Base-by-base conservation (phyloP, 78 protist species). In the Thecamonas trahens region DNA sequence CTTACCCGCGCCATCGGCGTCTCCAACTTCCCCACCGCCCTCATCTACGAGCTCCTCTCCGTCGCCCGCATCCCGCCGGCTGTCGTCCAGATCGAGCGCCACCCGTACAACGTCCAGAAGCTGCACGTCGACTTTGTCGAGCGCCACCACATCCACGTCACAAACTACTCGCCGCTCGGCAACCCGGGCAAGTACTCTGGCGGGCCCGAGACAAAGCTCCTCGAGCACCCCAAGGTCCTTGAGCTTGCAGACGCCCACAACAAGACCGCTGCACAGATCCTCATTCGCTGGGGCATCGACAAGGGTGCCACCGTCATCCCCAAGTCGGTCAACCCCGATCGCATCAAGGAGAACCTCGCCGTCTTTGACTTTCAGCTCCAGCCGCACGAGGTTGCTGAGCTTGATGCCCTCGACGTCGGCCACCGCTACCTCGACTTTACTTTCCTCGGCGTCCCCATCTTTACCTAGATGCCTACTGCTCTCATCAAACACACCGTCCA, bases 81-180 rank as follows among this genome's bases (percentile, higher is more conserved):
- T 32, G 87, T 82, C 6, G 69, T 67, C 31, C 92, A 87, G 75
- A 70, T 85, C 28, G 93, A 88, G 69, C 57, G 70, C 28, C 90
- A 88, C 67, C 93, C 93, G 52, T 77, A 72, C 75, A 29, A 45
- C 31, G 49, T 82, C 2, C 82, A 81, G 54, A 66, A 50, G 52
- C 50, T 44, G 31, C 65, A 81, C 31, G 49, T 70, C 34, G 40
- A 31, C 7, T 76, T 47, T 55, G 59, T 82, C 38, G 35, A 49
- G 9, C n/a, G 32, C 24, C 28, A 72, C 32, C 8, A 35, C 40
- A 80, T 88, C 26, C 70, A 53, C 35, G 49, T 85, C 24, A 77
- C 84, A 18, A 83, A 72, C 15, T 87, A 76, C 65, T 52, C 72
- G 35, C 80, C 86, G 38, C 61, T 83, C 29, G 88, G 86, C 58